Evolutionary conservation across 2,329 filamentous ascomycete genomes (phyloP).

Genomic region (Talaromyces piceae): DNA sequence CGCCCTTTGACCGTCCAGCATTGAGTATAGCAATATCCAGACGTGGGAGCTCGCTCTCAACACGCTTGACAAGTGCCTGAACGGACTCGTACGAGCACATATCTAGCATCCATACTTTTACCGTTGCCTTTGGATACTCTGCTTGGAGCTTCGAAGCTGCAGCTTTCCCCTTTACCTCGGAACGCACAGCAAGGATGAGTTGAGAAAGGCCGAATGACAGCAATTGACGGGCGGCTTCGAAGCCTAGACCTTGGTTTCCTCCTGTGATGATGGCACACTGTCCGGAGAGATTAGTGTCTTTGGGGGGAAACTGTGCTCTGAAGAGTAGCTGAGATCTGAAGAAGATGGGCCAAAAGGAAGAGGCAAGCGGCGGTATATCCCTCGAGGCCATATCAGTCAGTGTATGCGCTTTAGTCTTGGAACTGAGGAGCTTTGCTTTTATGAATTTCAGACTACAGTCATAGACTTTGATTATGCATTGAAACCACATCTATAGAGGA

Average conservation of each 20-base stretch:
- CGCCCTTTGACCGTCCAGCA: slow-evolving; percentile 23
- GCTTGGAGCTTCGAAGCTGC: slow-evolving; percentile 32
- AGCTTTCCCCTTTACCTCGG: slow-evolving; percentile 33
- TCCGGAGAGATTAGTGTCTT: slow-evolving; percentile 14
- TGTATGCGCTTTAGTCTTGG: too few relatives aligned
- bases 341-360: not conserved
- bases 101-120: slow-evolving; percentile 41
- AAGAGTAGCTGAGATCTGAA: not conserved
- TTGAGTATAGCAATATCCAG: slow-evolving; percentile 42
- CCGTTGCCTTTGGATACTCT: slow-evolving; percentile 21
- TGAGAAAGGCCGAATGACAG: slow-evolving; percentile 33
- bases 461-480: too few relatives aligned
- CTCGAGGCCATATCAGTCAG: not conserved
- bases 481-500: too few relatives aligned
- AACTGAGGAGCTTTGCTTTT: too few relatives aligned
- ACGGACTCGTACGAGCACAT: slow-evolving; percentile 36
- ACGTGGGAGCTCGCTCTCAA: slow-evolving; percentile 28
- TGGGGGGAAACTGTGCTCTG: not conserved
- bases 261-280: slow-evolving; percentile 46
- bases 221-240: slow-evolving; percentile 43
- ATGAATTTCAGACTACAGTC: too few relatives aligned
- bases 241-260: slow-evolving; percentile 45
- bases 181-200: slow-evolving; percentile 42
- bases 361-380: not conserved
- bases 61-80: slow-evolving; percentile 29